Conservation (phyloP, 2,329 filamentous ascomycete species). For the Mollisiaceae sp. region DNA sequence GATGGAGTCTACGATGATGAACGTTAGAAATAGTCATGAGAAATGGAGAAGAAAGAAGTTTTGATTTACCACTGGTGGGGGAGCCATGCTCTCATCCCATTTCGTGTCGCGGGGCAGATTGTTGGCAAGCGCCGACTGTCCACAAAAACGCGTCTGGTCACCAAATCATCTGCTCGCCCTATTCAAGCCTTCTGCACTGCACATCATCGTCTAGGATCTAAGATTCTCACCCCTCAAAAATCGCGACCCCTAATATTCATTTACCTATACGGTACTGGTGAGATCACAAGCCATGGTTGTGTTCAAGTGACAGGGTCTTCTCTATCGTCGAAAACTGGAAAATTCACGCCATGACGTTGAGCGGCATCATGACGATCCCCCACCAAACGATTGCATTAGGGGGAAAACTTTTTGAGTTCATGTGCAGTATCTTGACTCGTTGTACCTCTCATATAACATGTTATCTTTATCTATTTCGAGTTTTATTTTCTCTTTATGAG, state of each 20-base stretch:
- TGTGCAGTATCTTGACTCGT: neutral
- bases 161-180: conserved; percentile 6
- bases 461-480: neutral
- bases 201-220: neutral
- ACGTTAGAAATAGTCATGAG: conserved; percentile 16
- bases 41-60: neutral
- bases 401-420: conserved; percentile 5
- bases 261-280: neutral
- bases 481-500: neutral
- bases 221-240: conserved; percentile 7
- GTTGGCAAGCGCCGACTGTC: neutral
- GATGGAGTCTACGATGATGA: conserved; percentile 43
- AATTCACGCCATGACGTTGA: conserved; percentile 23
- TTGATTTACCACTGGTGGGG: conserved; percentile 41
- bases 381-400: conserved; percentile 10
- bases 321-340: too few species aligned
- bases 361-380: conserved; percentile 17
- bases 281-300: conserved; percentile 15
- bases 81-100: conserved; percentile 38
- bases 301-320: conserved; percentile 8
- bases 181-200: neutral
- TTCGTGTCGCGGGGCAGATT: conserved; percentile 26
- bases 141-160: neutral
- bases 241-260: neutral
- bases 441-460: neutral